Evolutionary conservation across 176 grass and related monocot genomes (phyloP), one percentile per base, ranked within the genome.

Genomic region (Elaeis guineensis): DNA sequence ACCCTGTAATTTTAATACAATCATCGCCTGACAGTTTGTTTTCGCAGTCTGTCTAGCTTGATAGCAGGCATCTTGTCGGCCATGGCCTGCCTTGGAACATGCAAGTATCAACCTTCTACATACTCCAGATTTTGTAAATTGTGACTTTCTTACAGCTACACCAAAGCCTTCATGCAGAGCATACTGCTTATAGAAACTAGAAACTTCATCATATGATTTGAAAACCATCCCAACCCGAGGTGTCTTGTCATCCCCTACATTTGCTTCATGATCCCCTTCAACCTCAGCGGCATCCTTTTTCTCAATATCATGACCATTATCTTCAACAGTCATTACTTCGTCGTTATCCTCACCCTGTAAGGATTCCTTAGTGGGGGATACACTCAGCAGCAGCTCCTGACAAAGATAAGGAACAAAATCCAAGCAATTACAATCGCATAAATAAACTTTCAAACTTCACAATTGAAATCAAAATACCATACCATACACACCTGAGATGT

Each of bases 11-110:
- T 91, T 98, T 50, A 91, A 68, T 3, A 80, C 80, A 50, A 92
- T 81, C 62, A 78, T 91, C 6, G 93, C 84, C 26, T 86, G 81
- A 55, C 93, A 98, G 71, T 92, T 90, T 11, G 86, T 98, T 72
- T 98, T 98, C 5, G 64, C 65, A 15, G 87, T 65, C 53, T 83
- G 84, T 78, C 89, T 92, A 64, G 84, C 81, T 12, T 87, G 72
- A 70, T 96, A 96, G 73, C 80, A 79, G 5, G 80, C 78, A 74
- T 90, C 89, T 69, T 80, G 69, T 52, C 84, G 80, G 30, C 86
- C 91, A 71, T 83, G 87, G 16, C 91, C 86, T 20, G 83, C 84
- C 64, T 86, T 82, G 65, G 81, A 86, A 63, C 91, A 96, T 61
- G 82, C 85, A 69, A 96, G 82, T 72, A 87, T 82, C 62, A 96